These are phyloP conservation scores for Geotrichum macrosporum DNA, from an alignment of 1,139 yeast genomes.

Conservation along the genomic window DNA sequence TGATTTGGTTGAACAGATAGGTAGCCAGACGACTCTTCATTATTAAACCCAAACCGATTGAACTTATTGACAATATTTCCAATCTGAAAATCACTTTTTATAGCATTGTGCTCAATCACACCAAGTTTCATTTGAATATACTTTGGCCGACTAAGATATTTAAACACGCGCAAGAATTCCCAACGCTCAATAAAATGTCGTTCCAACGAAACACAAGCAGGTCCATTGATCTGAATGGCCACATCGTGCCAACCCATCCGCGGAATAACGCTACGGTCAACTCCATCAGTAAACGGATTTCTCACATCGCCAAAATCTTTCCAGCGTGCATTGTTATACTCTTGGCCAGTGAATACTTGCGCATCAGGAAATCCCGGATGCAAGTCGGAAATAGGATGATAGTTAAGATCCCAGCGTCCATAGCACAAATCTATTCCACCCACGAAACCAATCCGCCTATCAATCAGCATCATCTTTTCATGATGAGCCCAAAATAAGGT, in stretches of 20 bases:
- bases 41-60: slow-evolving; percentile 10
- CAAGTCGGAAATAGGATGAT: slow-evolving; percentile 39
- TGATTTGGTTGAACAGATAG: slow-evolving; percentile 6
- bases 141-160: slow-evolving; percentile 22
- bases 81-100: neutral
- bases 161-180: slow-evolving; percentile 23
- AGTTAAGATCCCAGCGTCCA: slow-evolving; percentile 61
- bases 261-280: slow-evolving; percentile 21
- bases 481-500: slow-evolving; percentile 68
- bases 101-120: slow-evolving; percentile 15
- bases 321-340: slow-evolving; percentile 23
- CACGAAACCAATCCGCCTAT: slow-evolving; percentile 53
- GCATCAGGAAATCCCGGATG: slow-evolving; percentile 23
- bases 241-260: slow-evolving; percentile 26
- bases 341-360: slow-evolving; percentile 21
- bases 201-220: slow-evolving; percentile 22
- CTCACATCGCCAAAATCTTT: slow-evolving; percentile 20
- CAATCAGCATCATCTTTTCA: slow-evolving; percentile 55
- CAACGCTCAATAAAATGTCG: slow-evolving; percentile 24
- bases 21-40: neutral
- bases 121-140: slow-evolving; percentile 19
- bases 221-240: slow-evolving; percentile 22
- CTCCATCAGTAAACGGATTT: slow-evolving; percentile 17
- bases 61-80: slow-evolving; percentile 5
- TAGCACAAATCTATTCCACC: slow-evolving; percentile 63